Base-by-base conservation (phyloP, 345 rosid species). In the Brassica nigra region DNA sequence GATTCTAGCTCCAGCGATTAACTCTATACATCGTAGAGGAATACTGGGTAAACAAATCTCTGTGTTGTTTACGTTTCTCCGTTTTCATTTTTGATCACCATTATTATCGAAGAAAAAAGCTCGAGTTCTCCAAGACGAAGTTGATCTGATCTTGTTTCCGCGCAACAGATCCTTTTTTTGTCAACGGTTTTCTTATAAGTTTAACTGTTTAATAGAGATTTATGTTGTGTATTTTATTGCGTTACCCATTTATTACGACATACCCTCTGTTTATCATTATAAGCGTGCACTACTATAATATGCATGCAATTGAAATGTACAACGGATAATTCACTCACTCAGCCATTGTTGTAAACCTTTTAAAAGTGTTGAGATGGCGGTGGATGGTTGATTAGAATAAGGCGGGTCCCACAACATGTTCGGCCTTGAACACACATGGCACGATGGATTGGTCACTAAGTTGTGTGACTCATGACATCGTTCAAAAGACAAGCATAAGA, bases 231-330 rank as follows among this genome's bases (percentile, higher is more conserved):
- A 39, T 9, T 39, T 37, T 37, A 37, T 37, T 37, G 42, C 42
- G 42, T 37, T 37, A 37, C 42, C 8, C 42, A 37, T 37, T 8
- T 37, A 37, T 37, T 37, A 37, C 42, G 3, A 5, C 37, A 34
- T 37, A 37, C 42, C 10, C 42, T 4, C 14, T 44, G 12, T 44
- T 44, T 44, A 12, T 44, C 4, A 44, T 15, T 44, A 11, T 14
- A 49, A 4, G 55, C 57, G 57, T 49, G 57, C 57, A 67, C 20
- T 42, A 67, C 6, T 67, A 12, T 27, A 42, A 44, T 27, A 61
- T 68, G 54, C 70, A 66, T 66, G 54, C 58, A 44, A 18, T 10
- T 66, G 29, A 65, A 65, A 65, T 23, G 29, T 65, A n/a, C 68
- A 31, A 31, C 67, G 62, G 31, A 59, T 59, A 59, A 59, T 59